Evolutionary conservation across 2,329 filamentous ascomycete genomes (phyloP).

Genomic region (Fusarium sp.): DNA sequence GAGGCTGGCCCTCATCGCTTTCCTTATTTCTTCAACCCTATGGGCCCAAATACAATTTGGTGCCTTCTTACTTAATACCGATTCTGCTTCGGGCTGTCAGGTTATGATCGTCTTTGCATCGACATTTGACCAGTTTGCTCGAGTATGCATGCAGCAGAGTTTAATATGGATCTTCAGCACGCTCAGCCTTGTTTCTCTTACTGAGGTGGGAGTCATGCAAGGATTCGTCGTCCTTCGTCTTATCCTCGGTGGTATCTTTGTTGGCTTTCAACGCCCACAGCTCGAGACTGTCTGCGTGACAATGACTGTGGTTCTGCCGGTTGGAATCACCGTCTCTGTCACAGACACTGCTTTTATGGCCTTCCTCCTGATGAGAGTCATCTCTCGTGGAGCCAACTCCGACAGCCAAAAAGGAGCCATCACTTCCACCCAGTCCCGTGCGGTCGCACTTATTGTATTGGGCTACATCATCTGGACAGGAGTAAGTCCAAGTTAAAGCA

Average conservation of each 20-base stretch:
- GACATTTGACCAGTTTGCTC: conserved; percentile 67
- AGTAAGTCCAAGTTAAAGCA: conserved; percentile 54
- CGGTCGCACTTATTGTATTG: conserved; percentile 56
- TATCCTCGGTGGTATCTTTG: conserved; percentile 64
- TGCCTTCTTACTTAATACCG: conserved; percentile 59
- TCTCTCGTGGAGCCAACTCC: conserved; percentile 52
- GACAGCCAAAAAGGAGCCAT: conserved; percentile 48
- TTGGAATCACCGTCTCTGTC: conserved; percentile 59
- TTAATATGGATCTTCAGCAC: conserved; percentile 63
- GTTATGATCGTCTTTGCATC: conserved; percentile 63
- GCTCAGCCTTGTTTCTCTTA: conserved; percentile 52
- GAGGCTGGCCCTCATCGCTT: conserved; percentile 72
- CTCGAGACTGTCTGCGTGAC: conserved; percentile 65
- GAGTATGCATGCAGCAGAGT: conserved; percentile 65
- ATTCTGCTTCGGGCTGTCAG: conserved; percentile 61
- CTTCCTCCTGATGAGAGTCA: conserved; percentile 56
- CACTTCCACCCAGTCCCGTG: conserved; percentile 52
- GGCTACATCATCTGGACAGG: conserved; percentile 66
- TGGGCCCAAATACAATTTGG: conserved; percentile 67
- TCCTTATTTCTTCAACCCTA: conserved; percentile 62
- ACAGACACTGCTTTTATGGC: conserved; percentile 60
- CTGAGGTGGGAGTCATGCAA: conserved; percentile 57
- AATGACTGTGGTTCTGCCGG: conserved; percentile 56
- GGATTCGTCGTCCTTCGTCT: conserved; percentile 61
- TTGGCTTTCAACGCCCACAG: conserved; percentile 65